Base-by-base conservation (phyloP, 192 early-diverging fungal species). In the Gigaspora rosea region DNA sequence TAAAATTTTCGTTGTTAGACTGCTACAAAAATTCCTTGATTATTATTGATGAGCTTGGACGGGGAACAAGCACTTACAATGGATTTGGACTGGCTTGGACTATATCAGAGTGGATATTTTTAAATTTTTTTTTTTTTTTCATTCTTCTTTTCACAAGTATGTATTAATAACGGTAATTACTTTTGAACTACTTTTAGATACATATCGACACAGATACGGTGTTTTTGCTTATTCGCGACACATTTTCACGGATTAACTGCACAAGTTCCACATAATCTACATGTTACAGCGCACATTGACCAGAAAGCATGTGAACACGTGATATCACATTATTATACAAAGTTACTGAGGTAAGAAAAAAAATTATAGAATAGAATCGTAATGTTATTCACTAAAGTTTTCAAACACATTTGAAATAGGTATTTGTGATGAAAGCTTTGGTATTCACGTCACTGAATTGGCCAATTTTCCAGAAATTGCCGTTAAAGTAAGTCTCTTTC, bases 61-160 rank as follows among this genome's bases (percentile, higher is more conserved):
- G n/a, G n/a, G n/a, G n/a, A 12, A 99, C 97, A n/a, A 96, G 95
- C 56, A 99, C 97, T 1, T 95, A 95, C 78, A 96, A 98, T 81
- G 96, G 97, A 11, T 97, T 97, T 83, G 97, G 97, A 5, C 81
- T 99, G 48, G 97, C 97, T n/a, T 97, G 95, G 93, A 93, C 96
- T 4, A 97, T 99, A 66, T 94, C 96, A 33, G 92, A 98, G 90
- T 94, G 88, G 85, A 87, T 84, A 13, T 69, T 20, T 46, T 68
- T 49, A 48, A 3, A n/a, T n/a, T n/a, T n/a, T n/a, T n/a, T n/a
- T n/a, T n/a, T n/a, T 41, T 41, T 50, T 13, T 51, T 36, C 36
- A 27, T 47, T 48, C 47, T 52, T 35, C 12, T 18, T 11, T 12
- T 12, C 48, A 20, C 8, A 63, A 67, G 47, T 16, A 56, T 18